Conservation (phyloP, 2,329 filamentous ascomycete genomes). For the Chrysoporthe puriensis region DNA sequence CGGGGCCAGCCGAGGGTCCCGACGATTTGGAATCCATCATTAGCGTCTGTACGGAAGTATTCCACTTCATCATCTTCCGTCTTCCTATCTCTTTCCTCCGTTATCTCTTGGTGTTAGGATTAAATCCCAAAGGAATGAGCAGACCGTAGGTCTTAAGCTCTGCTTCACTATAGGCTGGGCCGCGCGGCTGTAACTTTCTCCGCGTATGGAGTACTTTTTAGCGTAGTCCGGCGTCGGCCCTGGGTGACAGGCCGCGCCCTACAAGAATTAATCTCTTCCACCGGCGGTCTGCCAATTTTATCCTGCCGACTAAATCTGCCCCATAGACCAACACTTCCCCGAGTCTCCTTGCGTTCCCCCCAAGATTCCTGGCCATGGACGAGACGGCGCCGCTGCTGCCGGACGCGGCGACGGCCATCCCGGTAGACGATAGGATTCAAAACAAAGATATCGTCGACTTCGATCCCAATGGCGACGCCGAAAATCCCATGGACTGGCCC, state of each 20-base stretch:
- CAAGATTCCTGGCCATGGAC: slow-evolving; percentile 35
- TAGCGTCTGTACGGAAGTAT: too few species aligned
- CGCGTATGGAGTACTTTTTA: neutral
- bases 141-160: too few species aligned
- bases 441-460: slow-evolving; percentile 46
- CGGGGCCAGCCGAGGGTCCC: too few species aligned
- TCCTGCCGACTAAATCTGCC: neutral
- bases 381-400: slow-evolving; percentile 41
- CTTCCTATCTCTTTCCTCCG: too few species aligned
- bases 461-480: slow-evolving; percentile 48
- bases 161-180: neutral
- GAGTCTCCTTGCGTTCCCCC: neutral
- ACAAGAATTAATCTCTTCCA: neutral
- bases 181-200: neutral
- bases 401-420: slow-evolving; percentile 32
- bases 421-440: slow-evolving; percentile 31
- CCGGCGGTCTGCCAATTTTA: neutral
- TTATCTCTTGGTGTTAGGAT: too few species aligned
- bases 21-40: too few species aligned
- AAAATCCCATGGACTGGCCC: slow-evolving; percentile 60
- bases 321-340: neutral
- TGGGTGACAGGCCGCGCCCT: neutral
- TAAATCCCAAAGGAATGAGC: too few species aligned
- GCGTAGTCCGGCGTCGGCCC: neutral
- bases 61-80: too few species aligned